Conservation (phyloP, 1,284 basidiomycete species). For the Tylopilus sp. region DNA sequence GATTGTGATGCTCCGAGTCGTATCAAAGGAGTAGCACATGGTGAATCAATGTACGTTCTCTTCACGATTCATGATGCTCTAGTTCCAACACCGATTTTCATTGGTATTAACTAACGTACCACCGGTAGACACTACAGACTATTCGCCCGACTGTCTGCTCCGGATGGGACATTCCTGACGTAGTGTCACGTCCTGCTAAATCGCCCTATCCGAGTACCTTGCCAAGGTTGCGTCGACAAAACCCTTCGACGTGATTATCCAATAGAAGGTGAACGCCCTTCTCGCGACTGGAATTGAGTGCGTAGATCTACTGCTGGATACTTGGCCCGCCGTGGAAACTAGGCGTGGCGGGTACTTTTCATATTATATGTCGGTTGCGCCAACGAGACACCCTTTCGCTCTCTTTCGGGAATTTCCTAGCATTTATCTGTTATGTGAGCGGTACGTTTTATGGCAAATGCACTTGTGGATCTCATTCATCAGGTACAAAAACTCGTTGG, state of each 20-base stretch:
- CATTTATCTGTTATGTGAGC: conserved; percentile 37
- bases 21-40: no score
- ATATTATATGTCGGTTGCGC: conserved; percentile 33
- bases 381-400: conserved; percentile 37
- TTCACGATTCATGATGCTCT: background rate
- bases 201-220: conserved; percentile 11
- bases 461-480: conserved; percentile 37
- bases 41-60: background rate
- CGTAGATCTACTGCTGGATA: conserved; percentile 3
- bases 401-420: conserved; percentile 23
- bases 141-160: conserved; percentile 10
- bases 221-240: conserved; percentile 19
- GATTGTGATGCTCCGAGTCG: no score
- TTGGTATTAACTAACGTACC: background rate
- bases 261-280: conserved; percentile 3
- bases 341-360: conserved; percentile 36
- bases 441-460: conserved; percentile 30
- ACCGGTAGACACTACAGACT: conserved; percentile 8
- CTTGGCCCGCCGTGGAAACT: conserved; percentile 7
- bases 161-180: conserved; percentile 6
- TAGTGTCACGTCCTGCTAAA: background rate
- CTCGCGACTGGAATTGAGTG: conserved; percentile 15
- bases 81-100: background rate
- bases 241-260: conserved; percentile 19
- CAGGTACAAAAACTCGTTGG: conserved; percentile 25